Evolutionary conservation across 495 filamentous ascomycete genomes (phyloP).

Genomic region (Penicillium psychrofluorescens): DNA sequence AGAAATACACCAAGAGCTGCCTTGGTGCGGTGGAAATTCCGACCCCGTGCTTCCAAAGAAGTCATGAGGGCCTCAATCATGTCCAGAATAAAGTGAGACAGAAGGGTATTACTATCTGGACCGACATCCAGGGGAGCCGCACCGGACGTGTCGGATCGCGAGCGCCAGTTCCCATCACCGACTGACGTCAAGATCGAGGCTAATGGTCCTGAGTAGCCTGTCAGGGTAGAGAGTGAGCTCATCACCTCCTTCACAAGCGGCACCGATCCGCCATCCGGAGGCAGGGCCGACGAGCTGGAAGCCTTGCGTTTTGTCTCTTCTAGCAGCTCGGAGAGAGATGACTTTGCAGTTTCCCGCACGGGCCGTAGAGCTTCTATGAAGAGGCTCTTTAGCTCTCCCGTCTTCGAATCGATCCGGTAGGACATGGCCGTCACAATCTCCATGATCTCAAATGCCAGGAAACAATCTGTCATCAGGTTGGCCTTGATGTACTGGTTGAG

Average conservation of each 20-base stretch:
- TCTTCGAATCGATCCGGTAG: conserved; percentile 69
- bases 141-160: conserved; percentile 50
- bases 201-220: conserved; percentile 78
- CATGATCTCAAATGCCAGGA: conserved; percentile 90
- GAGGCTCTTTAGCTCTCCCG: conserved; percentile 75
- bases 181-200: conserved; percentile 85
- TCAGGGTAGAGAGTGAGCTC: conserved; percentile 78
- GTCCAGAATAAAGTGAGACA: conserved; percentile 79
- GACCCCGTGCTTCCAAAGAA: conserved; percentile 68
- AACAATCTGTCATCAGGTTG: conserved; percentile 89
- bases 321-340: conserved; percentile 73
- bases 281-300: conserved; percentile 48
- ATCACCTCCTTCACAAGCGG: conserved; percentile 79
- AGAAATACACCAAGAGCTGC: conserved; percentile 80
- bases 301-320: conserved; percentile 77
- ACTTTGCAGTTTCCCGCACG: conserved; percentile 84
- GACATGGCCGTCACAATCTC: conserved; percentile 81
- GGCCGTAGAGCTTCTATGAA: conserved; percentile 82
- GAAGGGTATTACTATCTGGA: conserved; percentile 82
- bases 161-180: conserved; percentile 83
- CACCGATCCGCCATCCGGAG: conserved; percentile 69
- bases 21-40: conserved; percentile 69
- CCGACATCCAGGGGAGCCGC: conserved; percentile 76
- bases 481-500: conserved; percentile 81
- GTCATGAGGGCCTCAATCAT: conserved; percentile 75